phyloP scores from a whole-genome alignment of 75 land plant species.

The Picea glauca region DNA sequence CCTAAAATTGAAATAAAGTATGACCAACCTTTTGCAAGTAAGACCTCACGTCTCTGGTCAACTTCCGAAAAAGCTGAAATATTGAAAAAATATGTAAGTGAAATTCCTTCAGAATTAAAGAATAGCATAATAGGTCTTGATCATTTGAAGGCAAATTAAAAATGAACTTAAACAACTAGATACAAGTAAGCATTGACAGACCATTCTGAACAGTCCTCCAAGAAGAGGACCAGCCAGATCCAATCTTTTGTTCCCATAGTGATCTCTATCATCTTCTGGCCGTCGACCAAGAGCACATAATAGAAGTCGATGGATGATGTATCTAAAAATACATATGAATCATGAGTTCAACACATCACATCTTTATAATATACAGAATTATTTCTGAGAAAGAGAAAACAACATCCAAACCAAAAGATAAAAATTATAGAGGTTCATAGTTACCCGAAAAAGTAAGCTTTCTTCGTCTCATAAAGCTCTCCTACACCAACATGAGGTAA shows the following conservation, averaged over 20 bases:
- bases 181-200: conserved; percentile 11
- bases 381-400: neutral
- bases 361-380: neutral
- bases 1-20: neutral
- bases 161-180: conserved; percentile 4
- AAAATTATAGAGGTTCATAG: neutral
- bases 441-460: conserved; percentile 98
- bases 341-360: neutral
- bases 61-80: conserved; percentile 86
- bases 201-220: conserved; percentile 97
- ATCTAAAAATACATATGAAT: conserved; percentile 27
- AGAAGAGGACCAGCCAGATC: conserved; percentile 99
- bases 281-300: conserved; percentile 94
- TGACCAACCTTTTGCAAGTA: conserved; percentile 84
- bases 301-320: conserved; percentile 92
- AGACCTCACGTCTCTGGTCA: conserved; percentile 93
- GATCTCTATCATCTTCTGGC: conserved; percentile 98
- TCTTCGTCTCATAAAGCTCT: conserved; percentile 97
- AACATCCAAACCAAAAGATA: neutral
- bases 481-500: conserved; percentile 99
- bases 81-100: neutral
- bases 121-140: neutral
- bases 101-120: neutral
- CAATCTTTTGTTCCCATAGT: conserved; percentile 98
- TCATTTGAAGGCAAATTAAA: neutral